A percentile compares a stretch with the other conserved stretches of the same genome.
phyloP scores from a whole-genome alignment of 2,329 filamentous ascomycete species.

The Bipolaris zeicola region DNA sequence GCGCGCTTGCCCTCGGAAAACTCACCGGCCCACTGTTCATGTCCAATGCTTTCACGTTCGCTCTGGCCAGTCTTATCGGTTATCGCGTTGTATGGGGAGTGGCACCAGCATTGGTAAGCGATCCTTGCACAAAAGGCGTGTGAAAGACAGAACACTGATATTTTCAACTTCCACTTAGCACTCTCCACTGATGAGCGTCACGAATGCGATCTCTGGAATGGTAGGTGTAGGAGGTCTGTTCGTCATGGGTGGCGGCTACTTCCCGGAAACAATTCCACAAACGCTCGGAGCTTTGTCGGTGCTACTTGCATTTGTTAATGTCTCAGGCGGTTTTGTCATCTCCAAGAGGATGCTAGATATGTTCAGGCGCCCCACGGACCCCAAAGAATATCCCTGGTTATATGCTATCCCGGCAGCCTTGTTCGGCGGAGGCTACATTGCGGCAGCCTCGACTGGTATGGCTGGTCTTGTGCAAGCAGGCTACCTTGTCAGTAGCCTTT shows the following conservation, averaged over 20 bases:
- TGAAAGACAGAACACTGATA: not conserved
- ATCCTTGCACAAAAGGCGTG: not conserved
- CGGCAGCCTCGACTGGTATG: constrained; percentile 79
- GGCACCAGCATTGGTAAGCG: constrained; percentile 3
- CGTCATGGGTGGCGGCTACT: constrained; percentile 76
- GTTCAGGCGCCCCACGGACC: constrained; percentile 73
- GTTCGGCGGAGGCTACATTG: constrained; percentile 81
- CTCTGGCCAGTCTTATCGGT: constrained; percentile 81
- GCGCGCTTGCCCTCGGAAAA: constrained; percentile 77
- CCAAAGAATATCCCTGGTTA: constrained; percentile 85
- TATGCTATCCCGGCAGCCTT: constrained; percentile 78
- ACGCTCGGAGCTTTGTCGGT: constrained; percentile 78
- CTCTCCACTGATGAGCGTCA: constrained; percentile 89
- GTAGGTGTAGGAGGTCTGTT: constrained; percentile 88
- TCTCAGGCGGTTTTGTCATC: constrained; percentile 87
- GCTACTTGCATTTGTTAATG: constrained; percentile 83
- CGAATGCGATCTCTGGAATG: constrained; percentile 89
- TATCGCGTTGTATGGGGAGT: constrained; percentile 60
- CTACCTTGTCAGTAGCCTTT: constrained; percentile 80
- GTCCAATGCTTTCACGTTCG: constrained; percentile 84
- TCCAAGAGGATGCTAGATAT: constrained; percentile 88
- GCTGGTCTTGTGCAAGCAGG: constrained; percentile 85
- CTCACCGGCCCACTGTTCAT: constrained; percentile 81
- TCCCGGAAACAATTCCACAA: constrained; percentile 73
- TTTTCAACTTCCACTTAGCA: constrained; percentile 53